Evolutionary conservation across 768 basidiomycete genomes (phyloP).

Genomic region (Pleurotus eryngii): DNA sequence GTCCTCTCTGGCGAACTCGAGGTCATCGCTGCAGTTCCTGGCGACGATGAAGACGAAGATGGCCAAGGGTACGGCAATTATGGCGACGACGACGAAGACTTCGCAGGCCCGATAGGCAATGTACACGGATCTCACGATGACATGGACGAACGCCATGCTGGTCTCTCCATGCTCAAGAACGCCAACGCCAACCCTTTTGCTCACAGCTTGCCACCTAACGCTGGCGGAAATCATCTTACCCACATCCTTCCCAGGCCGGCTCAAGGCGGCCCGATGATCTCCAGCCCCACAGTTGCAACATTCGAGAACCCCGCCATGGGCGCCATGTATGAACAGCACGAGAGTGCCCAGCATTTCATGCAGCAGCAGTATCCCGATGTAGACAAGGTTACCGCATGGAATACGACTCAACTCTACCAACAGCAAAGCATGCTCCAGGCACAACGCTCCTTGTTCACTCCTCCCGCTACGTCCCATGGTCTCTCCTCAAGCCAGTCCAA

Average conservation of each 20-base stretch:
- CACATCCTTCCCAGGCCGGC: constrained; percentile 21
- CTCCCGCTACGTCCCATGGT: constrained; percentile 38
- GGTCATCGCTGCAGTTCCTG: constrained; percentile 46
- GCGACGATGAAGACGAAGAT: constrained; percentile 54
- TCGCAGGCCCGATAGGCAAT: constrained; percentile 13
- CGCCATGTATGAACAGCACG: constrained; percentile 13
- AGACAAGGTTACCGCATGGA: constrained; percentile 12
- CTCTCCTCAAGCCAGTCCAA: constrained; percentile 16
- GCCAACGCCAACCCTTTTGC: constrained; percentile 31
- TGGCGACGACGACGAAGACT: constrained; percentile 41
- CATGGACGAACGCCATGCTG: constrained; percentile 27
- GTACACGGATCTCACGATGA: constrained; percentile 19
- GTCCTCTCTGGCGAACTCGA: constrained; percentile 71
- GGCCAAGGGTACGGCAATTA: constrained; percentile 32
- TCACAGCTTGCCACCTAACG: constrained; percentile 23
- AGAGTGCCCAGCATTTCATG: constrained; percentile 14
- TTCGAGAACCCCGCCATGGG: constrained; percentile 53
- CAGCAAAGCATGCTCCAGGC: constrained; percentile 23
- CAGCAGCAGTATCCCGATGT: constrained; percentile 17
- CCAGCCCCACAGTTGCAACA: constrained; percentile 37
- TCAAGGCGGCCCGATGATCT: constrained; percentile 40
- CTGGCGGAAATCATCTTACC: constrained; percentile 21
- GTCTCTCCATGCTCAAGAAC: constrained; percentile 28
- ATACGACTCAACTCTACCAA: constrained; percentile 12
- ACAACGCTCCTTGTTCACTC: constrained; percentile 37